Evolutionary conservation across 306 rosid species (phyloP).

Genomic region (Albizia julibrissin): DNA sequence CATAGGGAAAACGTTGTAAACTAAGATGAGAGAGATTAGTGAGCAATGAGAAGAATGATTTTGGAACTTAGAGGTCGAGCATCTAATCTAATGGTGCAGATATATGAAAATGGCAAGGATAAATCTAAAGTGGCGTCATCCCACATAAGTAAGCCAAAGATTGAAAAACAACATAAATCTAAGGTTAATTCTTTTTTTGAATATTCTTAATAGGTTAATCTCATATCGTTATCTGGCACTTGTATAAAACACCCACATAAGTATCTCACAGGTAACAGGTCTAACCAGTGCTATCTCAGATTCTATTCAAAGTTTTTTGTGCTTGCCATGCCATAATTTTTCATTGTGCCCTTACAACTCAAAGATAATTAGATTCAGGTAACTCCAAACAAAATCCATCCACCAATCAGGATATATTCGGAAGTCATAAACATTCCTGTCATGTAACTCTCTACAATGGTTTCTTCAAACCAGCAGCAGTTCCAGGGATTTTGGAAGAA

Average conservation of each 20-base stretch:
- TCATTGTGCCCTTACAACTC: not conserved
- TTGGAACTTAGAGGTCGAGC: constrained; percentile 3
- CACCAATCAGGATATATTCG: not conserved
- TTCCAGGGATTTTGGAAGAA: not conserved
- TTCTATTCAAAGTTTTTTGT: not conserved
- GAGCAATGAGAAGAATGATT: no score
- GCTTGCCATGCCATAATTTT: not conserved
- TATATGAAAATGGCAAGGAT: not conserved
- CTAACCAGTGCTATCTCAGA: not conserved
- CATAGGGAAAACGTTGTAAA: not conserved
- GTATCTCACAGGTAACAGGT: not conserved
- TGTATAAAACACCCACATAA: not conserved
- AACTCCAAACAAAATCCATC: not conserved
- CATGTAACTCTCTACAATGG: not conserved
- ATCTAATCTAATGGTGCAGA: not conserved
- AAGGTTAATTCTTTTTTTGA: not conserved
- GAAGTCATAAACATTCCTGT: not conserved
- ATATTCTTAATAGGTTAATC: not conserved
- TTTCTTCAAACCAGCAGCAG: not conserved
- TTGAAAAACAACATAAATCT: not conserved
- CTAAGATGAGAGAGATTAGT: not conserved
- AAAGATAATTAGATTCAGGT: not conserved
- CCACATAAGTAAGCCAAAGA: not conserved
- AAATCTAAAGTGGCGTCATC: not conserved
- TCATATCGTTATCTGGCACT: not conserved